Percentiles rank a stretch among this genome's conserved stretches.
Conservation (phyloP, 2,329 filamentous ascomycete genomes). For the Hirsutella rhossiliensis region DNA sequence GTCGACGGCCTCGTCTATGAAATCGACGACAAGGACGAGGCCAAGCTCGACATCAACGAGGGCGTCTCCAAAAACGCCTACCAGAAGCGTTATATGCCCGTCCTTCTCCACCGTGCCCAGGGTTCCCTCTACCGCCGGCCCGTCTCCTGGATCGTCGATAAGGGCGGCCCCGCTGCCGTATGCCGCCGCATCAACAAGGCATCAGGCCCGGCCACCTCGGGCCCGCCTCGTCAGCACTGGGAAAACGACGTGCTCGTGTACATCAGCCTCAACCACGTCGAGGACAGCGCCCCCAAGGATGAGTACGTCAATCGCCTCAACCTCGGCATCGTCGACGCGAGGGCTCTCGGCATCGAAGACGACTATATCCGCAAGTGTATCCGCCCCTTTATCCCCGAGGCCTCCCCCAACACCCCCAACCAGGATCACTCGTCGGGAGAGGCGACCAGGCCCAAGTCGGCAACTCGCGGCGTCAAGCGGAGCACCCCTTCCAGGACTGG, state of each 20-base stretch:
- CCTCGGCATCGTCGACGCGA: constrained; percentile 22
- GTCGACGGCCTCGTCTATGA: constrained; percentile 30
- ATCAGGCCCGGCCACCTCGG: constrained; percentile 1
- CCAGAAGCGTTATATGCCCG: constrained; percentile 19
- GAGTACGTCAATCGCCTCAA: constrained; percentile 30
- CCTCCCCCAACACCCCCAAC: not conserved
- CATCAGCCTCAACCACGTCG: constrained; percentile 18
- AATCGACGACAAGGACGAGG: constrained; percentile 24
- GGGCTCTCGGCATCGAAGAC: constrained; percentile 19
- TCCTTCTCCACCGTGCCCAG: constrained; percentile 20
- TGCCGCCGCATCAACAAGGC: constrained; percentile 9
- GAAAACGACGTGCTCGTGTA: constrained; percentile 26
- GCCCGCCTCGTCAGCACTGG: constrained; percentile 10
- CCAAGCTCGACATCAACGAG: constrained; percentile 25
- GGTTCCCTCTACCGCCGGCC: constrained; percentile 22
- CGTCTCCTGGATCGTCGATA: constrained; percentile 24
- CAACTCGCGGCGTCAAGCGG: constrained; percentile 4
- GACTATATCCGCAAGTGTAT: constrained; percentile 25
- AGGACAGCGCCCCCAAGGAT: constrained; percentile 21
- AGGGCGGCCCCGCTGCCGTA: constrained; percentile 19
- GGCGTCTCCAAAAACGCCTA: constrained; percentile 27
- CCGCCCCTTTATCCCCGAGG: constrained; percentile 21
- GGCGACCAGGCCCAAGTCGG: not conserved
- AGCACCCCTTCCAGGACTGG: constrained; percentile 7
- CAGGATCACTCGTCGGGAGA: not conserved